Evolutionary conservation across 345 rosid genomes (phyloP).

Genomic region (Bruguiera parviflora): DNA sequence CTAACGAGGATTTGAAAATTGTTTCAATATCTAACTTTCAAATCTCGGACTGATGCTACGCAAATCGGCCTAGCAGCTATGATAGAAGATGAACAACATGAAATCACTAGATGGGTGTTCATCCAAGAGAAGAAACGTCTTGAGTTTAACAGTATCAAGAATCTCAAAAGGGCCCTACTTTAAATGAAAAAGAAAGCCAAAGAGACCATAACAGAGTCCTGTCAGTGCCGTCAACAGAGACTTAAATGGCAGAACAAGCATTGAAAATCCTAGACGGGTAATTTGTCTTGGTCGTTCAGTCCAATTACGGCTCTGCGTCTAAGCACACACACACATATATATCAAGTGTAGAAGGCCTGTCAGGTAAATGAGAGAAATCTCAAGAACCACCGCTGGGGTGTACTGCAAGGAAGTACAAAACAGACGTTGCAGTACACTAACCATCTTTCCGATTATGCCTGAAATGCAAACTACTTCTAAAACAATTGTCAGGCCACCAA

Average conservation of each 20-base stretch:
- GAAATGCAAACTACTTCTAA: background rate
- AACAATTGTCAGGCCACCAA: conserved; percentile 19
- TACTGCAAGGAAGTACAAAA: conserved; percentile 37
- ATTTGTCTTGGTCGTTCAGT: no score
- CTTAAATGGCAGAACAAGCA: background rate
- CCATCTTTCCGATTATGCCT: background rate
- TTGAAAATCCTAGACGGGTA: background rate
- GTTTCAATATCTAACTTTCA: no score
- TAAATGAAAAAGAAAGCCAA: background rate
- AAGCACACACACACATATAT: no score
- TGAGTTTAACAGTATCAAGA: background rate
- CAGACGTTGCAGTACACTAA: conserved; percentile 27
- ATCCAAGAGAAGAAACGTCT: no score
- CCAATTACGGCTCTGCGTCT: no score
- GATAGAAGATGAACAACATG: background rate
- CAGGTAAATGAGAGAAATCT: background rate
- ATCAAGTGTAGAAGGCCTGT: background rate
- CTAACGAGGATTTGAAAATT: background rate
- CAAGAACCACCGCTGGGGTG: conserved; percentile 3
- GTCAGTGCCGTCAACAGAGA: background rate
- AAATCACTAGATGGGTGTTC: background rate
- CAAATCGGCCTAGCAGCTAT: background rate
- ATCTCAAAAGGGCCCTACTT: background rate
- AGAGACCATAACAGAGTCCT: background rate
- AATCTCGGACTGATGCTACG: background rate